Evolutionary conservation across 1,139 yeast genomes (phyloP).

Genomic region (Protomyces inouyei): DNA sequence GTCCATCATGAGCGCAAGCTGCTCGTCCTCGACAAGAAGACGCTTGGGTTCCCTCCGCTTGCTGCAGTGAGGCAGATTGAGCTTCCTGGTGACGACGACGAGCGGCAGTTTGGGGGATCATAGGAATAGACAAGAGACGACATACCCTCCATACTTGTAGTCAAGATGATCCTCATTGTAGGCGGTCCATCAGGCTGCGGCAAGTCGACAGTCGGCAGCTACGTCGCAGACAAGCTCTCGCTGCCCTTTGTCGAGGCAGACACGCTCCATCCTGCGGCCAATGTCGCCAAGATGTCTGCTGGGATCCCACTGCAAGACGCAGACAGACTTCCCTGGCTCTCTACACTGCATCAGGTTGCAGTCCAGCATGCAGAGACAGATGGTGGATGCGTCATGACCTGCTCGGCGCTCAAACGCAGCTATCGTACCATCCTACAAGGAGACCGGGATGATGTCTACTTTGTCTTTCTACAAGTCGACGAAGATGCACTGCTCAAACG

Average conservation of each 20-base stretch:
- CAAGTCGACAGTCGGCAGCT: conserved; percentile 69
- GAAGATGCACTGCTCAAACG: conserved; percentile 58
- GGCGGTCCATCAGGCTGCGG: conserved; percentile 93
- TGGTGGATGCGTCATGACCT: conserved; percentile 54
- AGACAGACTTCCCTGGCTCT: conserved; percentile 89
- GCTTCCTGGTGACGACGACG: background rate
- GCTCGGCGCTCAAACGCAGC: conserved; percentile 71
- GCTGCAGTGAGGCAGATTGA: background rate
- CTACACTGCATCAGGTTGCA: conserved; percentile 32
- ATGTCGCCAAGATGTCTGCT: conserved; percentile 72
- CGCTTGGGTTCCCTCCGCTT: conserved; percentile 15
- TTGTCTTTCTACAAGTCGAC: conserved; percentile 63
- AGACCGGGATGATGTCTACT: conserved; percentile 42
- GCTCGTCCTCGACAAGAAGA: conserved; percentile 27
- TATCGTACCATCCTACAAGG: conserved; percentile 59
- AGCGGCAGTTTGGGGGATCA: background rate
- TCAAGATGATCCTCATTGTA: conserved; percentile 2
- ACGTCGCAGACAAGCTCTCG: conserved; percentile 45
- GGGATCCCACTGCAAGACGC: conserved; percentile 81
- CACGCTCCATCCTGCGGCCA: conserved; percentile 41
- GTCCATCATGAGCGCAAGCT: conserved; percentile 30
- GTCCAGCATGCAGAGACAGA: conserved; percentile 37
- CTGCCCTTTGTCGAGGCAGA: conserved; percentile 82
- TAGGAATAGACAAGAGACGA: background rate
- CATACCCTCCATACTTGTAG: background rate